Evolutionary conservation across 352 stramenopile genomes (phyloP), one percentile per base, ranked within the genome.

Genomic region (Phytophthora crassamura): DNA sequence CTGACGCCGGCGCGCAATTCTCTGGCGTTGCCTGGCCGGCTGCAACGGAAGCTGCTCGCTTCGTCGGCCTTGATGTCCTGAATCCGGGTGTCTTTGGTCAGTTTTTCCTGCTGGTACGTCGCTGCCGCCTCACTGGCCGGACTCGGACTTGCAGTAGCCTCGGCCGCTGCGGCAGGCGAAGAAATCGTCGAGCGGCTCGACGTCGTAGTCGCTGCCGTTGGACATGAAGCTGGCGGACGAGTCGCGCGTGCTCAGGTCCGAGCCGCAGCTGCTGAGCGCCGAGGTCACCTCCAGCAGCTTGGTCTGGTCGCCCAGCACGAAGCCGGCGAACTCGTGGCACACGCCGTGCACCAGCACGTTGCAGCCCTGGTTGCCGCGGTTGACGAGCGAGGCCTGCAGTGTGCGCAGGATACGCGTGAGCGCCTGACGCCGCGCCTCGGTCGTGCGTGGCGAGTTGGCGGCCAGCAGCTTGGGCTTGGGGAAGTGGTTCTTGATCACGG

Each of bases 401-500:
- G 70, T 78, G 7, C 51, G 32, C 11, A 78, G 57, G 30, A 78
- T 51, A 14, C 70, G 56, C 6, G 64, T 47, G 12, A 78, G 66
- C 18, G 70, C 66, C 46, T 75, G 67, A 16, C 70, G 42, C 18
- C 66, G 46, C n/a, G 51, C 46, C 49, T 78, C 70, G 6, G 57
- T 39, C 5, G 59, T 75, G 51, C 70, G 60, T 2, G 57, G 47
- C 6, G 70, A 73, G 33, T 74, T 70, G 53, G 61, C 38, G 12
- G 56, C 46, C 7, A 78, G 57, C 28, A 78, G 48, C 22, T 74
- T 72, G 18, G 56, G 59, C 25, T 67, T 66, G 11, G 70, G 70
- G 40, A 78, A 78, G 47, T 78, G 65, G 67, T 75, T 67, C 60
- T 78, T 78, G 30, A 78, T 42, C 38, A 78, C 70, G 14, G 45